Evolutionary conservation across 768 basidiomycete genomes (phyloP).

Genomic region (Boletellus emodensis): DNA sequence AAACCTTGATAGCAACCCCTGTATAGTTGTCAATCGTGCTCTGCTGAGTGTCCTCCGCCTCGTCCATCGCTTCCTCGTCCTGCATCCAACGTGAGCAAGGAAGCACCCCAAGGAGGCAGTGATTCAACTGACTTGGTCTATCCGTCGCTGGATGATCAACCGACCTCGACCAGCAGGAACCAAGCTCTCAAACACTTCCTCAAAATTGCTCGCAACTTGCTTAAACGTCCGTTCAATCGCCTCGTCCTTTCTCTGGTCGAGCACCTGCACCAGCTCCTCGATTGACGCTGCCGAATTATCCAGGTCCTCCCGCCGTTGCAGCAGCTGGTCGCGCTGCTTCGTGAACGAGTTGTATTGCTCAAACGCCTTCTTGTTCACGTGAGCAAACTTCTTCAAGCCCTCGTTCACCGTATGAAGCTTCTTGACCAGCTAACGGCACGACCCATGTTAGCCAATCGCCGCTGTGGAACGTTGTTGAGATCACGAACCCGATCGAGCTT

Average conservation of each 20-base stretch:
- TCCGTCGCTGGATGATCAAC: conserved; percentile 86
- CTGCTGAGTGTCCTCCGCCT: conserved; percentile 68
- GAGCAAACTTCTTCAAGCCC: conserved; percentile 90
- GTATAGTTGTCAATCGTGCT: conserved; percentile 90
- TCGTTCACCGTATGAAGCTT: conserved; percentile 92
- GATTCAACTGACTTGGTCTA: conserved; percentile 61
- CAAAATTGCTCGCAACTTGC: conserved; percentile 95
- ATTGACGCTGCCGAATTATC: conserved; percentile 89
- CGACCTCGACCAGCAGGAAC: conserved; percentile 91
- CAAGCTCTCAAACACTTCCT: conserved; percentile 93
- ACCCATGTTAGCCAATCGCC: conserved; percentile 1
- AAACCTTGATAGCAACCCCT: conserved; percentile 90
- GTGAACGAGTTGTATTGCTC: conserved; percentile 99
- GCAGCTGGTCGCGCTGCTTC: conserved; percentile 90
- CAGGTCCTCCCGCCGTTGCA: conserved; percentile 83
- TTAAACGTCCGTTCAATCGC: conserved; percentile 98
- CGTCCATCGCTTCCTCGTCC: conserved; percentile 69
- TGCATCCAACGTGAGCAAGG: conserved; percentile 22
- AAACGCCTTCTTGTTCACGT: conserved; percentile 99
- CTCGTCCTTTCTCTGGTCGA: conserved; percentile 97
- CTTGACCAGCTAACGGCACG: conserved; percentile 69
- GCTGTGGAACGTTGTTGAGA: neutral
- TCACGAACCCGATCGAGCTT: conserved; percentile 77
- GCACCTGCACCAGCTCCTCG: conserved; percentile 85
- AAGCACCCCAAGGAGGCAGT: neutral